Evolutionary conservation across 2,329 filamentous ascomycete genomes (phyloP).

Genomic region (Aspergillus flavus): DNA sequence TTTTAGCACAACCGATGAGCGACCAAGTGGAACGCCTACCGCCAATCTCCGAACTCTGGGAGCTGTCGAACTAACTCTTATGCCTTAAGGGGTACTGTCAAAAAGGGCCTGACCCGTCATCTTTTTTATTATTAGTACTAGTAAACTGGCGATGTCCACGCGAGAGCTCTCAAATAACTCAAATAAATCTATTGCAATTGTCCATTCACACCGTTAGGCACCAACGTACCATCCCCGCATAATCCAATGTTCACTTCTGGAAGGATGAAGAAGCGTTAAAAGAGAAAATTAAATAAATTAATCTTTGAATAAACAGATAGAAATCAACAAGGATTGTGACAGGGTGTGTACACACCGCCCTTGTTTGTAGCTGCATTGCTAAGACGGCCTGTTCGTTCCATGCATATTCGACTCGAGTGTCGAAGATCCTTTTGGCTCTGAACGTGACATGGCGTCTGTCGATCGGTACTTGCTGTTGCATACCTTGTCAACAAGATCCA

Average conservation of each 20-base stretch:
- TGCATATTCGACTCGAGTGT: slow-evolving; percentile 14
- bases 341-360: slow-evolving; percentile 8
- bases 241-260: not conserved
- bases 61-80: slow-evolving; percentile 12
- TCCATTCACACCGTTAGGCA: not conserved
- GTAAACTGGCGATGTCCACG: not conserved
- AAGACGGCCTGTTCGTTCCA: slow-evolving; percentile 12
- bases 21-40: not conserved
- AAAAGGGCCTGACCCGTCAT: slow-evolving; percentile 4
- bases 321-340: not conserved
- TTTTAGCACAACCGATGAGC: not conserved
- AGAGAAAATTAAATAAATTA: not conserved
- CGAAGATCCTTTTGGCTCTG: not conserved
- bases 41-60: not conserved
- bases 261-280: not conserved
- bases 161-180: slow-evolving; percentile 3
- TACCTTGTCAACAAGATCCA: slow-evolving; percentile 3
- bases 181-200: not conserved
- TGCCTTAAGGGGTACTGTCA: slow-evolving; percentile 6
- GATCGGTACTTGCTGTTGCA: slow-evolving; percentile 5
- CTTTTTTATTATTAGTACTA: not conserved
- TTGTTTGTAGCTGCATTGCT: not conserved
- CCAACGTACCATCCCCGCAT: not conserved
- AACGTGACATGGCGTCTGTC: slow-evolving; percentile 17
- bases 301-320: not conserved